A percentile compares a stretch with the other conserved stretches of the same genome.
Evolutionary conservation across 441 rosid genomes (phyloP).

Genomic region (Adansonia gregorii): DNA sequence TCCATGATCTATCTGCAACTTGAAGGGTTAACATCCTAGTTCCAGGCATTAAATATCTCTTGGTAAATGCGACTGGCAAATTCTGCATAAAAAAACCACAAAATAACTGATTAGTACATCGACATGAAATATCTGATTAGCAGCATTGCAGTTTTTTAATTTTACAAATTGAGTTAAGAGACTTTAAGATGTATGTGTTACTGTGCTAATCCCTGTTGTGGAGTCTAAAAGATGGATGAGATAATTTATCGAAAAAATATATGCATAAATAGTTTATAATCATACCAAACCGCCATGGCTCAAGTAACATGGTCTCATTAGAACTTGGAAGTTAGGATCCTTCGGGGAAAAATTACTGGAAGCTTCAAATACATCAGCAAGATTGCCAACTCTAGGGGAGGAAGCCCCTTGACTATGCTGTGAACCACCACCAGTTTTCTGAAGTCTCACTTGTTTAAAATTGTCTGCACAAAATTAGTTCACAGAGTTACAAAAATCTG

Average conservation of each 20-base stretch:
- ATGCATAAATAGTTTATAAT: neutral
- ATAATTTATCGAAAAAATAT: neutral
- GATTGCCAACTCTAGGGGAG: neutral
- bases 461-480: neutral
- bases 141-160: no score
- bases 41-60: neutral
- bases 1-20: slow-evolving; percentile 13
- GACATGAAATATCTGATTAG: no score
- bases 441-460: neutral
- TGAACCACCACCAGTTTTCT: neutral
- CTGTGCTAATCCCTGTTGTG: no score
- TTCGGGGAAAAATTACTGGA: neutral
- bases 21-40: neutral
- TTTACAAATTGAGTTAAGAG: no score
- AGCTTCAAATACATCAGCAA: neutral
- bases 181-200: no score
- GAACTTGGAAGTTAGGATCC: neutral
- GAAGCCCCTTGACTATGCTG: neutral
- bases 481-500: neutral
- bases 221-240: no score
- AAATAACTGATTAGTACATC: neutral
- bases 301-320: neutral
- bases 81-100: neutral
- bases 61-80: neutral
- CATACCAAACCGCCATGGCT: neutral